Conservation (phyloP, 495 filamentous ascomycete genomes). For the Hypoxylon lenormandii region DNA sequence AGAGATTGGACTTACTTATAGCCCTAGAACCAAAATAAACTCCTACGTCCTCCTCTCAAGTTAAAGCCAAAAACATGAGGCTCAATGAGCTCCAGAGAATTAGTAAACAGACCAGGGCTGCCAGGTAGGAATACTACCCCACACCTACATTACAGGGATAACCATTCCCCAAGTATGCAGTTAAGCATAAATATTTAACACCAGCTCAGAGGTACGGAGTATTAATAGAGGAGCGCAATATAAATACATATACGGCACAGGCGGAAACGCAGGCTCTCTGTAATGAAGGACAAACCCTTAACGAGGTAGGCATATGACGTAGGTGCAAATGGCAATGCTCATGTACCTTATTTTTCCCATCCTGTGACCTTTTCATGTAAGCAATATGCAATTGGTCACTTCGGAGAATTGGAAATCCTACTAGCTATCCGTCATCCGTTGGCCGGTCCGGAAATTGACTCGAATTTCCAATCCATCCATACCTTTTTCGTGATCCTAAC, state of each 20-base stretch:
- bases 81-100: background rate
- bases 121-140: background rate
- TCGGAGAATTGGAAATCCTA: conserved; percentile 9
- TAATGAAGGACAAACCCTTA: too few relatives aligned
- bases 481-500: conserved; percentile 19
- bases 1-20: conserved; percentile 27
- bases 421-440: background rate
- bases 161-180: background rate
- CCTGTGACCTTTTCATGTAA: conserved; percentile 10
- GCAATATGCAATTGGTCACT: conserved; percentile 23
- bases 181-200: background rate
- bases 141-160: too few relatives aligned
- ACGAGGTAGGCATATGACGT: too few relatives aligned
- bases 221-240: too few relatives aligned
- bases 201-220: background rate
- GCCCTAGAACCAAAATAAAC: conserved; percentile 36
- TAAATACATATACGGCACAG: too few relatives aligned
- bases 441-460: background rate
- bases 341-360: too few relatives aligned
- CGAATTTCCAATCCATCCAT: background rate
- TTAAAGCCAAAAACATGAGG: background rate
- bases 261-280: too few relatives aligned
- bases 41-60: background rate
- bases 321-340: too few relatives aligned
- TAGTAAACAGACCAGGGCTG: too few relatives aligned